phyloP scores from a whole-genome alignment of 768 basidiomycete genomes.

The Leccinum uliginosum region DNA sequence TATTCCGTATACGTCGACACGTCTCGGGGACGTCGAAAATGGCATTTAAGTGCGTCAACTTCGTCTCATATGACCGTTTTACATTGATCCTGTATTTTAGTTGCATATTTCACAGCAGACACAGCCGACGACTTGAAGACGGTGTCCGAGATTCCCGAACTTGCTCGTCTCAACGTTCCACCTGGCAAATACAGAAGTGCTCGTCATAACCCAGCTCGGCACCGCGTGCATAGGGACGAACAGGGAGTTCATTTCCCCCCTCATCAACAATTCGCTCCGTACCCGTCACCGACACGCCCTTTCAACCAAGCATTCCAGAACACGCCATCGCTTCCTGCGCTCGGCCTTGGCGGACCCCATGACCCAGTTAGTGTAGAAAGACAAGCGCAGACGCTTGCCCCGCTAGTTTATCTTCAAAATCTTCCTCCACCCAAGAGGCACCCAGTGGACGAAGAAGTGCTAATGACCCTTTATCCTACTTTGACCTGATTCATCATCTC shows the following conservation, averaged over 20 bases:
- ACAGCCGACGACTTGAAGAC: slow-evolving; percentile 52
- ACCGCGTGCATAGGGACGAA: slow-evolving; percentile 30
- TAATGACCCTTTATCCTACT: slow-evolving; percentile 52
- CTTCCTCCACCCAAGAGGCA: slow-evolving; percentile 61
- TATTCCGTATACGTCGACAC: slow-evolving; percentile 77
- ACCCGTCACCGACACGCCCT: slow-evolving; percentile 27
- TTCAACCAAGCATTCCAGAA: slow-evolving; percentile 9
- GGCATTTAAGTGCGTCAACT: slow-evolving; percentile 67
- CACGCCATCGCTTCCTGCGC: background rate
- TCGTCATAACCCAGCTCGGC: slow-evolving; percentile 47
- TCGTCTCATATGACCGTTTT: slow-evolving; percentile 1
- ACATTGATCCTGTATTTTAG: slow-evolving; percentile 32
- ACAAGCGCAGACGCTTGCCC: slow-evolving; percentile 43
- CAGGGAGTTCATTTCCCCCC: slow-evolving; percentile 13
- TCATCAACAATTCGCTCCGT: slow-evolving; percentile 29
- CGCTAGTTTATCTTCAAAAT: slow-evolving; percentile 58
- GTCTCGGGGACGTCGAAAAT: slow-evolving; percentile 62
- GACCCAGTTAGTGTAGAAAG: slow-evolving; percentile 9
- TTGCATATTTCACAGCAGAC: slow-evolving; percentile 73
- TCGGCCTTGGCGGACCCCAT: background rate
- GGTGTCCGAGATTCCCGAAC: slow-evolving; percentile 54
- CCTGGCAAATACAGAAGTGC: slow-evolving; percentile 62
- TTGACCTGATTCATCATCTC: slow-evolving; percentile 22
- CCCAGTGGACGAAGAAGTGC: slow-evolving; percentile 64
- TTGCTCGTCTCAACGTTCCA: slow-evolving; percentile 54